Evolutionary conservation across 345 rosid species (phyloP).

Genomic region (Euphorbia tirucalli): DNA sequence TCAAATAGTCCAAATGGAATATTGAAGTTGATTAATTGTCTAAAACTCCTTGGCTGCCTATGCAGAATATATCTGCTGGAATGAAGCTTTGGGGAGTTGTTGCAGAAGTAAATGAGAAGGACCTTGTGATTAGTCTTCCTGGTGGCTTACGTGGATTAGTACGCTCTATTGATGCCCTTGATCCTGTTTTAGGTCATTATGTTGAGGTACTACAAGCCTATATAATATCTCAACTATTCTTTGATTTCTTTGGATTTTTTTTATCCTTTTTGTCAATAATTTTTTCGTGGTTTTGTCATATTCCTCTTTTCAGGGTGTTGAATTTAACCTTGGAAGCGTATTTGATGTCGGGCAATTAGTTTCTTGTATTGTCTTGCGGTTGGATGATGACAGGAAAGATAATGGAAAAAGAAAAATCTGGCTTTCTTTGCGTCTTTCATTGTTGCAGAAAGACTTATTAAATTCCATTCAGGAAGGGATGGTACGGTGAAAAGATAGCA

Average conservation of each 20-base stretch:
- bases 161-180: conserved; percentile 69
- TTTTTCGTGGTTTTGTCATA: neutral
- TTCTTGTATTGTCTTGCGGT: conserved; percentile 72
- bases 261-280: neutral
- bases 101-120: conserved; percentile 89
- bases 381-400: conserved; percentile 85
- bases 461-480: conserved; percentile 84
- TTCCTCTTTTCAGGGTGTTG: conserved; percentile 44
- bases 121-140: conserved; percentile 82
- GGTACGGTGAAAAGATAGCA: conserved; percentile 46
- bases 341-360: conserved; percentile 80
- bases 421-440: conserved; percentile 87
- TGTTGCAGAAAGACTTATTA: conserved; percentile 67
- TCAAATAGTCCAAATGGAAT: neutral
- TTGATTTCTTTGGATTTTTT: neutral
- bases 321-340: conserved; percentile 46
- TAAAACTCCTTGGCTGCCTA: conserved; percentile 15
- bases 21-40: conserved; percentile 4
- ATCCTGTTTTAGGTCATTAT: conserved; percentile 55
- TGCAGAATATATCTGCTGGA: conserved; percentile 84
- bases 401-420: conserved; percentile 69
- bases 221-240: conserved; percentile 12
- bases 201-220: too few species aligned
- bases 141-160: conserved; percentile 93
- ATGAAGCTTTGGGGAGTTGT: conserved; percentile 97